These are phyloP conservation scores for Aspergillus nomiae DNA, from an alignment of 2,329 filamentous ascomycete species.

Conservation along the genomic window DNA sequence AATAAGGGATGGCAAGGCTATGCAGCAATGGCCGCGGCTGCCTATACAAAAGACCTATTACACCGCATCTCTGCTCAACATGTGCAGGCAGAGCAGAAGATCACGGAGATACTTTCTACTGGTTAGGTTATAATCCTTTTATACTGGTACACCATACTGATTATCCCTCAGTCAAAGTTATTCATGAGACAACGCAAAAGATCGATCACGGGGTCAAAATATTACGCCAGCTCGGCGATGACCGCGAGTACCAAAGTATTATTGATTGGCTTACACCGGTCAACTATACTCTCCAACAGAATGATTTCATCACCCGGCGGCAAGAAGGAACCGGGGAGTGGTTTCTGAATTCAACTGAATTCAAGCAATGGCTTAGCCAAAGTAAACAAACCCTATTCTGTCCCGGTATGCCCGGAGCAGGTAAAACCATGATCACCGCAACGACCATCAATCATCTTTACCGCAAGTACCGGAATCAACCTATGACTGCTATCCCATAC, in stretches of 20 bases:
- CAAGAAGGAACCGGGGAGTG: slow-evolving; percentile 22
- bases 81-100: background rate
- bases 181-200: background rate
- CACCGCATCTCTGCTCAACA: background rate
- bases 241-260: slow-evolving; percentile 4
- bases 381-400: slow-evolving; percentile 15
- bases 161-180: no score
- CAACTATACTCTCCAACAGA: slow-evolving; percentile 15
- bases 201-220: background rate
- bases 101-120: background rate
- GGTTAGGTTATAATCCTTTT: background rate
- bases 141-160: background rate
- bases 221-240: background rate
- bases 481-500: slow-evolving; percentile 44
- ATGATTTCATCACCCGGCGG: slow-evolving; percentile 14
- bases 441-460: background rate
- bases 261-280: slow-evolving; percentile 17
- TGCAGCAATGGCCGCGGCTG: slow-evolving; percentile 10
- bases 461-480: background rate
- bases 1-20: slow-evolving; percentile 6
- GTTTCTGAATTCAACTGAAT: slow-evolving; percentile 22
- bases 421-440: slow-evolving; percentile 23
- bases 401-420: slow-evolving; percentile 21
- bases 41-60: slow-evolving; percentile 5
- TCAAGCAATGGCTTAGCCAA: slow-evolving; percentile 16